Percentiles rank a stretch among this genome's conserved stretches.
Conservation (phyloP, 441 rosid genomes). For the Omphalea diandra region DNA sequence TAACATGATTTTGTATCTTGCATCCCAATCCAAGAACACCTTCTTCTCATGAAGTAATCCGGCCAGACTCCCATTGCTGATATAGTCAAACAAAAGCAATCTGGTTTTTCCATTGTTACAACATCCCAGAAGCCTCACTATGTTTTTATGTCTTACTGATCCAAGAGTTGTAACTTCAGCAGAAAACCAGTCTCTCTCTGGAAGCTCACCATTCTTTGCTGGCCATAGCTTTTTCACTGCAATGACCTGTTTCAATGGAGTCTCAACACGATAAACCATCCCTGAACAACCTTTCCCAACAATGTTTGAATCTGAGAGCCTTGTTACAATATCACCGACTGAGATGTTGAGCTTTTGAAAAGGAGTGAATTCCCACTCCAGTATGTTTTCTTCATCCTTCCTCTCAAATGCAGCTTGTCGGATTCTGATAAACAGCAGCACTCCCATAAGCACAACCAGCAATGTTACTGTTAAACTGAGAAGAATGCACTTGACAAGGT, state of each 20-base stretch:
- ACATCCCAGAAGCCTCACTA: conserved; percentile 68
- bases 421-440: conserved; percentile 36
- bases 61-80: conserved; percentile 62
- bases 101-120: conserved; percentile 59
- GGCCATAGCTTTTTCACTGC: conserved; percentile 88
- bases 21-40: conserved; percentile 57
- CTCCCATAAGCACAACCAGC: conserved; percentile 34
- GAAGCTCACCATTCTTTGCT: conserved; percentile 41
- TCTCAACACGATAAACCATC: conserved; percentile 62
- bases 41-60: conserved; percentile 56
- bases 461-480: conserved; percentile 40
- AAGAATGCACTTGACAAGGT: conserved; percentile 39
- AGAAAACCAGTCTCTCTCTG: conserved; percentile 59
- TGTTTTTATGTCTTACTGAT: conserved; percentile 67
- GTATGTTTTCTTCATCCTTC: conserved; percentile 34
- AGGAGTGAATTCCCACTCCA: conserved; percentile 50
- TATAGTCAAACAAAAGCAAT: conserved; percentile 63
- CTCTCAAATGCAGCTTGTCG: conserved; percentile 28
- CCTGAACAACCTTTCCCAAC: conserved; percentile 71
- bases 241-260: conserved; percentile 50
- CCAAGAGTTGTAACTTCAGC: conserved; percentile 71
- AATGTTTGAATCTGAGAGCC: conserved; percentile 53
- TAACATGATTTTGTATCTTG: conserved; percentile 56
- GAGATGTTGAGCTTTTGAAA: conserved; percentile 56
- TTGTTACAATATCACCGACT: conserved; percentile 43